Base-by-base conservation (phyloP, 441 rosid species). In the California macrophylla region DNA sequence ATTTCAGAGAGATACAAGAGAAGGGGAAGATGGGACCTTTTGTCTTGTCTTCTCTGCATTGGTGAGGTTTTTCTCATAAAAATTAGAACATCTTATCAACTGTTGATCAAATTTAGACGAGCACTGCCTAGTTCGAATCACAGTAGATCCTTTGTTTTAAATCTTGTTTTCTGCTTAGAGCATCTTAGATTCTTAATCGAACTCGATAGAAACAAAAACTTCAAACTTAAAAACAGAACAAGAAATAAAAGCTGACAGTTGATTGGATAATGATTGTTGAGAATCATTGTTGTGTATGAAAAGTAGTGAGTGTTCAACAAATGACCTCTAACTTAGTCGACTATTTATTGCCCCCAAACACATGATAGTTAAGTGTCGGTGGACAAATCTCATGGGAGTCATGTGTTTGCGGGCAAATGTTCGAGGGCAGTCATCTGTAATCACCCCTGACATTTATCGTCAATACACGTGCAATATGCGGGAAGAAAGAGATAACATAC, bases 401-500 rank as follows among this genome's bases (percentile, higher is more conserved):
- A 40, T 40, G 6, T 40, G 47, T 1, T 0, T 13, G 4, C 2
- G 47, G 40, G 40, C 40, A 34, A 4, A 34, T 34, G 7, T 0
- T 34, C 7, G 40, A 40, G 47, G 47, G 6, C 6, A 40, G n/a
- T 13, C n/a, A 40, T 10, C 12, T 40, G n/a, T 40, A 40, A 40
- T 13, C 12, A 40, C n/a, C 15, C 47, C 6, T 30, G 12, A 36
- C 42, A 10, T 36, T 36, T 36, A 40, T 0, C 12, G 47, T 40
- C 60, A 52, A 52, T 25, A 52, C 60, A 52, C 60, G 60, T 20
- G 60, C 60, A 52, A 25, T 20, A 42, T 24, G 65, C 63, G 32
- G 66, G 66, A 70, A 66, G 16, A 30, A 23, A 54, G 36, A 71
- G 54, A 12, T 3, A 47, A 82, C 85, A 77, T 13, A 92, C 98